Base-by-base conservation (phyloP, 495 filamentous ascomycete species). In the Beverwykella pulmonaria region DNA sequence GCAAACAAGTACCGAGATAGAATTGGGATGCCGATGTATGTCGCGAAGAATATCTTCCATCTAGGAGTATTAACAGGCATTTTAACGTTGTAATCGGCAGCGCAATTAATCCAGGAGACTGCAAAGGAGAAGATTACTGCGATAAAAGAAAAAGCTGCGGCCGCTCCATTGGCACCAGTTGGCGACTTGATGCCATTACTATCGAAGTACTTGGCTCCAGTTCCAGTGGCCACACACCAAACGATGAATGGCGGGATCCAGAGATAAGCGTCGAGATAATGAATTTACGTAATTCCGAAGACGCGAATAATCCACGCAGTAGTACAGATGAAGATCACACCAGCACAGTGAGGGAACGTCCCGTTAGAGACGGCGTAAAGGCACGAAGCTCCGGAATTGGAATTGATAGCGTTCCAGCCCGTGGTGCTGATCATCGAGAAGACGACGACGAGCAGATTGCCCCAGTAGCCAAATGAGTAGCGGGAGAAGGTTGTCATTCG, bases 401-500 rank as follows among this genome's bases (percentile, higher is more conserved):
- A 66, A 36, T 66, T 70, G 61, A 66, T 70, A 1, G 67, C 63
- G 50, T 70, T 70, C 67, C 67, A 70, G n/a, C 67, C 63, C 1
- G 67, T 70, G 9, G 67, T 66, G 61, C 59, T 61, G 39, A 70
- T 53, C 61, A 70, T 66, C 1, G 67, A 70, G 50, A 70, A 70
- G 30, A 70, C 48, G 12, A 70, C 63, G 15, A 70, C 67, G 2
- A 70, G 50, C 15, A 70, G 22, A 26, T 66, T 70, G 10, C 63
- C 67, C 67, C 63, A 70, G 41, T 70, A 70, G 48, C 67, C 67
- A 36, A 70, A 70, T 4, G 67, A 70, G 56, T 65, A 70, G 8
- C 67, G 54, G 10, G 77, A 79, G 53, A 77, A 79, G 0, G 74
- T 79, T 19, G 75, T 77, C 77, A 79, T 79, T n/a, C 74, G 70